Conservation (phyloP, 306 rosid species). For the Comarum palustre region DNA sequence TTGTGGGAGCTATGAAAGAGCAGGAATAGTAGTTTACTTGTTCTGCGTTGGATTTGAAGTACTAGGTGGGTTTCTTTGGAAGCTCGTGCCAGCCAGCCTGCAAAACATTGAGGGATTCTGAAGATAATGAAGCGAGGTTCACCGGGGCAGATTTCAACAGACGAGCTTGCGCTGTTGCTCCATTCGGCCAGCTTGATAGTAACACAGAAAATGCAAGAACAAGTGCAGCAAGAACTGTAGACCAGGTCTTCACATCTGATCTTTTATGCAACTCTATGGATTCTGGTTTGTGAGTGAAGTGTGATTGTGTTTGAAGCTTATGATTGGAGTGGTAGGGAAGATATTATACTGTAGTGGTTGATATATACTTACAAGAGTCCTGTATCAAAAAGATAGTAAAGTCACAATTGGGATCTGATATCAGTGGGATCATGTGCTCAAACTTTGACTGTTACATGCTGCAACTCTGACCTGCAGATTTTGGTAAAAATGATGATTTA, state of each 20-base stretch:
- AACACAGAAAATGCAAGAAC: conserved; percentile 41
- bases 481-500: conserved; percentile 20
- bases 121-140: conserved; percentile 37
- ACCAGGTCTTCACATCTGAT: conserved; percentile 46
- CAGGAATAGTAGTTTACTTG: conserved; percentile 45
- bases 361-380: conserved; percentile 26
- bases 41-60: conserved; percentile 60
- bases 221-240: conserved; percentile 47
- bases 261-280: neutral
- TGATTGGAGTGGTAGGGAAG: conserved; percentile 9
- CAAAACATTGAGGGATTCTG: conserved; percentile 34
- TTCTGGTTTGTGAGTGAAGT: conserved; percentile 21
- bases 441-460: conserved; percentile 36
- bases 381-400: conserved; percentile 16
- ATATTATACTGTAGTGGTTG: conserved; percentile 15
- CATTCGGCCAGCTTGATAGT: conserved; percentile 30
- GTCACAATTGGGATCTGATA: conserved; percentile 44
- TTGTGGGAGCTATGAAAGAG: conserved; percentile 29
- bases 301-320: conserved; percentile 18
- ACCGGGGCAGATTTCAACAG: conserved; percentile 24
- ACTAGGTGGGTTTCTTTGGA: conserved; percentile 60
- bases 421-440: conserved; percentile 59
- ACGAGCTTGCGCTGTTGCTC: conserved; percentile 29
- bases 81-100: conserved; percentile 40
- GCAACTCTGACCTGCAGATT: conserved; percentile 32